Base-by-base conservation (phyloP, 2,329 filamentous ascomycete genomes). In the Fusarium pseudonygamai region DNA sequence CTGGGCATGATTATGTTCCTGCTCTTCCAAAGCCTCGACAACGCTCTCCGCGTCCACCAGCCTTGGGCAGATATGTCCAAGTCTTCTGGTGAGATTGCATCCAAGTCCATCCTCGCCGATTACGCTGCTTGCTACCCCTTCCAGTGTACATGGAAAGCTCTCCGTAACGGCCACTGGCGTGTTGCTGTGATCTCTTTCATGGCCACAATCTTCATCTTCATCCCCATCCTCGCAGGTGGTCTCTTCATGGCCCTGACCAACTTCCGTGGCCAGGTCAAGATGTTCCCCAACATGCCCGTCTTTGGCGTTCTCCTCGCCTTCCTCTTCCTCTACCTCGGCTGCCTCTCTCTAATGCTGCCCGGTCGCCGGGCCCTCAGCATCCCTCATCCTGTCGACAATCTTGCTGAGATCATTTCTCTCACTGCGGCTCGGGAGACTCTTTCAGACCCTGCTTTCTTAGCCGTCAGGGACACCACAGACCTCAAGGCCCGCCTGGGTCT, bases 391-490 rank as follows among this genome's bases (percentile, higher is more conserved):
- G 90, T 93, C 45, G 89, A 87, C 68, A 93, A 89, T 52, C 86
- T 97, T 24, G 93, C 93, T 3, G 94, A 95, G 79, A 86, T 95
- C 28, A 88, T 97, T 75, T 92, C 90, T 78, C 95, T 96, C 79
- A 85, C 96, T 46, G 90, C 93, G 67, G 91, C 92, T 74, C 91
- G 91, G 47, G 91, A 92, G 30, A 84, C 97, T 24, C 84, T 93
- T 5, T 85, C 88, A 10, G 95, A 97, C 78, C 87, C 90, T 15
- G 89, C 92, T 0, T 96, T 98, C 79, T 87, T 90, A 57, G 88
- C 91, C 42, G 89, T 92, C 6, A 85, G 87, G 34, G 91, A 87
- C n/a, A 92, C 91, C 72, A 85, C 85, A 0, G 92, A 95, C 72
- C 87, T 98, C 26, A 87, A 92, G 28, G 90, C 88, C 1, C 86